A percentile compares a stretch with the other conserved stretches of the same genome.
These are phyloP conservation scores for Corchorus olitorius DNA, from an alignment of 345 rosid genomes.

Conservation along the genomic window DNA sequence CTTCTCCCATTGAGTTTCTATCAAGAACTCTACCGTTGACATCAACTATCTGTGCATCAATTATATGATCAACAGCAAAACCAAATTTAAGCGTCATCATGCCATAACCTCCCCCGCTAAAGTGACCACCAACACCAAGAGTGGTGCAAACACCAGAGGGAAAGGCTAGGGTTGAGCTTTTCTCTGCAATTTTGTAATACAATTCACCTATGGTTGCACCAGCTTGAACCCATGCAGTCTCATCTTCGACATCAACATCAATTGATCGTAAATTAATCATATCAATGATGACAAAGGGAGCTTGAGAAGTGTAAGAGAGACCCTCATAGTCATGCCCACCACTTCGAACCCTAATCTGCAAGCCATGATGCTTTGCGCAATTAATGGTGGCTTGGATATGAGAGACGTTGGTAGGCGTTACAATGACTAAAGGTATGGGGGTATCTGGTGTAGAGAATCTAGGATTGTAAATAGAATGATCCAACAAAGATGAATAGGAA, in stretches of 20 bases:
- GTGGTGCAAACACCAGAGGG: not conserved
- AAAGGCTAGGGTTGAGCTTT: not conserved
- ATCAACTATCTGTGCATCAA: conserved; percentile 6
- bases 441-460: not conserved
- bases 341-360: not conserved
- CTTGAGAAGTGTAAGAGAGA: not conserved
- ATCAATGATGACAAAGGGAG: not conserved
- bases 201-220: not conserved
- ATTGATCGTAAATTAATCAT: not conserved
- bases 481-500: not conserved
- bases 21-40: not conserved
- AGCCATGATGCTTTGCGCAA: not conserved
- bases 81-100: not conserved
- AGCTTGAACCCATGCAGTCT: not conserved
- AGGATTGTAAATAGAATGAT: not conserved
- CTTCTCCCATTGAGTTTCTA: conserved; percentile 13
- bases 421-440: not conserved
- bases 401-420: not conserved
- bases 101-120: conserved; percentile 8
- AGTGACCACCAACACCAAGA: not conserved
- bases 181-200: not conserved
- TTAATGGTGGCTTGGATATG: not conserved
- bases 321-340: conserved; percentile 6
- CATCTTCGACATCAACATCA: not conserved
- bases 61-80: not conserved